Conservation (phyloP, 768 basidiomycete species). For the Leccinellum albellum region DNA sequence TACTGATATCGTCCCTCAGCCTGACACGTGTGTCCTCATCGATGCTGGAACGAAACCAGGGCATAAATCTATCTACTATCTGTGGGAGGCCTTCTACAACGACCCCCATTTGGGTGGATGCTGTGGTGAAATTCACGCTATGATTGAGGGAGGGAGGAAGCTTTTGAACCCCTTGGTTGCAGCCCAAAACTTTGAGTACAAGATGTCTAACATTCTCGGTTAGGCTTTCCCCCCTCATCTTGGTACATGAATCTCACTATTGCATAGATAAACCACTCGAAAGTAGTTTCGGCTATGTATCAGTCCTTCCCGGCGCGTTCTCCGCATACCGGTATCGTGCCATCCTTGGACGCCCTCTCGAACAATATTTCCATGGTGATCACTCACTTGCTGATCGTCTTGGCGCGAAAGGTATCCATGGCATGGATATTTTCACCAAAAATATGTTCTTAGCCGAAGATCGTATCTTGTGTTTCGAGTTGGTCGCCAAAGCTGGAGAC, state of each 20-base stretch:
- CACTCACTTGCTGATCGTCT: constrained; percentile 88
- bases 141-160: constrained; percentile 91
- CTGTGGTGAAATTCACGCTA: constrained; percentile 94
- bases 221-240: constrained; percentile 12
- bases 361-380: constrained; percentile 86
- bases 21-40: constrained; percentile 87
- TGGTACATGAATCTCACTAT: constrained; percentile 5
- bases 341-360: constrained; percentile 81
- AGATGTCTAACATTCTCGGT: constrained; percentile 96
- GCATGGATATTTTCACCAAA: constrained; percentile 97
- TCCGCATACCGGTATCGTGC: constrained; percentile 94
- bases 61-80: constrained; percentile 91
- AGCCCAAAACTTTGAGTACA: constrained; percentile 97
- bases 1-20: constrained; percentile 42
- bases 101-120: constrained; percentile 77
- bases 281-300: constrained; percentile 93
- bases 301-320: constrained; percentile 94
- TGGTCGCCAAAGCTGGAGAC: constrained; percentile 86
- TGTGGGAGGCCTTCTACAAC: constrained; percentile 91
- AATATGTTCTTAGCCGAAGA: constrained; percentile 92
- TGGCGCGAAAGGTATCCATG: constrained; percentile 89
- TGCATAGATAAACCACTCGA: constrained; percentile 83
- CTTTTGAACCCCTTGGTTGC: constrained; percentile 89
- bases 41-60: constrained; percentile 97
- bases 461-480: constrained; percentile 95